A percentile compares a stretch with the other conserved stretches of the same genome.
Evolutionary conservation across 2,329 filamentous ascomycete species (phyloP).

Genomic region (Calonectria hawksworthii): DNA sequence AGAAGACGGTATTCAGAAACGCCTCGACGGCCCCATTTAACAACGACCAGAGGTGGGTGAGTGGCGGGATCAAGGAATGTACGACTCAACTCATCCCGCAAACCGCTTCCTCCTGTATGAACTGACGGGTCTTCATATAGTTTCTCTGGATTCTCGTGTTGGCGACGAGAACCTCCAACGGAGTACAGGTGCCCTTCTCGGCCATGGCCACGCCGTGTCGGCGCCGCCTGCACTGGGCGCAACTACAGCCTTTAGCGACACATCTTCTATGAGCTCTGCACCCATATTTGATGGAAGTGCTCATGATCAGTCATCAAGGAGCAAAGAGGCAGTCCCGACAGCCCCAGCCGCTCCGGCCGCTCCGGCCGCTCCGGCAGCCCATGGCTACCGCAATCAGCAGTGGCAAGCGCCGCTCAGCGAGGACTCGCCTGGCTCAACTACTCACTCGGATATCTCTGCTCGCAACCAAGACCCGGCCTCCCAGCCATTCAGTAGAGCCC

Average conservation of each 20-base stretch:
- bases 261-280: constrained; percentile 1
- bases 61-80: constrained; percentile 53
- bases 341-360: too few species aligned
- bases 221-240: constrained; percentile 2
- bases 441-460: constrained; percentile 16
- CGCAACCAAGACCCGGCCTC: constrained; percentile 15
- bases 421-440: constrained; percentile 22
- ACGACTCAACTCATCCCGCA: constrained; percentile 29
- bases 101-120: neutral
- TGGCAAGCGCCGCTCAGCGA: constrained; percentile 15
- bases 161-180: constrained; percentile 4
- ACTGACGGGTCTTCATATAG: constrained; percentile 6
- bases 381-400: constrained; percentile 7
- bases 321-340: constrained; percentile 12
- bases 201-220: neutral
- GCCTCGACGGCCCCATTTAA: constrained; percentile 50
- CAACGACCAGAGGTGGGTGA: constrained; percentile 54
- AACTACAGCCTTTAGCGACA: neutral
- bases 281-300: constrained; percentile 1
- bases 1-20: constrained; percentile 54
- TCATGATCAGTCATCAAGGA: neutral
- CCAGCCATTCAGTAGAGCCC: constrained; percentile 11
- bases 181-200: neutral
- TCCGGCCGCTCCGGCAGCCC: too few species aligned
- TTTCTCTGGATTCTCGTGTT: constrained; percentile 23